Evolutionary conservation across 805 yeast genomes (phyloP), one percentile per base, ranked within the genome.

Genomic region (Pichia ethanolica): DNA sequence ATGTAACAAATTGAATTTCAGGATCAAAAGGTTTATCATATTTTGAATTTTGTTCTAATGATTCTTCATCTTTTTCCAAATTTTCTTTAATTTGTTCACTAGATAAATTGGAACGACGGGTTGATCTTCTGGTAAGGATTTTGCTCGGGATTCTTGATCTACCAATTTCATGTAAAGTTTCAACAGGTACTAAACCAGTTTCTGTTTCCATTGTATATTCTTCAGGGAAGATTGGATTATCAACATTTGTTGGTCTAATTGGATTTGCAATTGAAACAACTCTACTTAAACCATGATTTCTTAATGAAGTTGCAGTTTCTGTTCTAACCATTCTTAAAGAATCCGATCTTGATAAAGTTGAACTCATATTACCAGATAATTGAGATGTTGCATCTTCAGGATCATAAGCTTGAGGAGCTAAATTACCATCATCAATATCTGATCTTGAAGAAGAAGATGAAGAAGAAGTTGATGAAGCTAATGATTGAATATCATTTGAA

Each of bases 201-300:
- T 77, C 75, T 0, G 97, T 89, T 71, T 89, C 97, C 65, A 89
- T 56, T 7, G 89, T 85, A 64, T 87, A 89, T 64, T 89, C 96
- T 71, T 89, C 97, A 8, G 97, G 97, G 73, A 89, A 89, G 35
- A 89, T 83, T 13, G 91, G 86, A 54, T 77, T 75, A 52, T 73
- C 75, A 27, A 77, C 72, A 37, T 61, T 68, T 44, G 71, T 58
- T 7, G 87, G 85, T 42, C 80, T 75, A 55, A 76, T 75, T 38
- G 81, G 67, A 55, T 80, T 87, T 0, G 79, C 75, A 30, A 70
- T 60, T 5, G 86, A 81, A 0, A 78, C 70, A 5, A 68, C 71
- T n/a, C 74, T 65, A 6, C 78, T 70, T 13, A 86, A 58, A 50
- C 93, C 93, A 64, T 74, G 68, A 12, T 79, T 81, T 47, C 73